Evolutionary conservation across 225 moss, liverwort and hornwort species (phyloP).

Genomic region (Straminergon stramineum): DNA sequence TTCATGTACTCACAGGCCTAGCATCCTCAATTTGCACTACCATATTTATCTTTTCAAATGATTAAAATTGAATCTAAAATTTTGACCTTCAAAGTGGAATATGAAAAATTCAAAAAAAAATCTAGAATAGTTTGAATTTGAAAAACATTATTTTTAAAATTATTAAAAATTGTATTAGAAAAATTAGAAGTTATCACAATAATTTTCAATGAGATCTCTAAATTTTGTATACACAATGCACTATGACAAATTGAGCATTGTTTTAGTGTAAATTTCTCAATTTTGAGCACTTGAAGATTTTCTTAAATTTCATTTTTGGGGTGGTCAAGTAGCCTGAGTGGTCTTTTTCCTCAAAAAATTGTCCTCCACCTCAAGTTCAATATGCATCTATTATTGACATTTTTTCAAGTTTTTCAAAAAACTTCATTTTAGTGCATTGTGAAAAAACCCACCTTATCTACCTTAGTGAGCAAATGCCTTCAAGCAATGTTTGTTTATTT

Average conservation of each 20-base stretch:
- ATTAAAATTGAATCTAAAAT: not conserved
- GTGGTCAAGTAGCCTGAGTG: not conserved
- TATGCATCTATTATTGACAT: too few species aligned
- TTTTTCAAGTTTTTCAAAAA: not conserved
- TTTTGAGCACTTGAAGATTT: not conserved
- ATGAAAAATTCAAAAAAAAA: too few species aligned
- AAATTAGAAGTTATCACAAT: not conserved
- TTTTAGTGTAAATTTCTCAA: not conserved
- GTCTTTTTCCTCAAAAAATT: not conserved
- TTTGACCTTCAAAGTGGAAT: not conserved
- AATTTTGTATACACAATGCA: not conserved
- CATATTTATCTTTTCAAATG: too few species aligned
- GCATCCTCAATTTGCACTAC: not conserved
- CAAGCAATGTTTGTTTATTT: not conserved
- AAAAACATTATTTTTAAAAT: too few species aligned
- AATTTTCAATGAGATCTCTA: not conserved
- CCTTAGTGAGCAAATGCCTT: not conserved
- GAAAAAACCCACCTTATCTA: too few species aligned
- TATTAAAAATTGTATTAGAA: not conserved
- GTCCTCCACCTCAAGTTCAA: not conserved
- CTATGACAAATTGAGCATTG: rapidly evolving
- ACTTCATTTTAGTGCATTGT: rapidly evolving
- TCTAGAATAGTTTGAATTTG: too few species aligned
- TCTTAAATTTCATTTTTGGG: not conserved
- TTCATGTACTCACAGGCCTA: rapidly evolving